phyloP scores from a whole-genome alignment of 2,329 filamentous ascomycete genomes.

The Aspergillus novofumigatus region DNA sequence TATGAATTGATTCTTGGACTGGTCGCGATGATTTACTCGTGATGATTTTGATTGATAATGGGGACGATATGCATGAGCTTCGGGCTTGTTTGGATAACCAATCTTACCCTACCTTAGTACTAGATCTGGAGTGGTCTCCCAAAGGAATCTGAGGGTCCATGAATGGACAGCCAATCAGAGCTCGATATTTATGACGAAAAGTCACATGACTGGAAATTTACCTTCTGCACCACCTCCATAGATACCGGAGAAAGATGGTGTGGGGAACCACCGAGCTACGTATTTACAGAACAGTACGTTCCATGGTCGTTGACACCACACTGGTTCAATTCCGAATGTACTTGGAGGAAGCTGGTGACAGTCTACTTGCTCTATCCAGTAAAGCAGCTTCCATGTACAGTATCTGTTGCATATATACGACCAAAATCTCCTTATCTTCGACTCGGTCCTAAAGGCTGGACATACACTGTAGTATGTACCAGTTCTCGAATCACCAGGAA shows the following conservation, averaged over 20 bases:
- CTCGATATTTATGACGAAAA: too few species aligned
- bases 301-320: not conserved
- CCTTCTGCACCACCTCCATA: too few species aligned
- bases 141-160: too few species aligned
- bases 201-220: not conserved
- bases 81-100: not conserved
- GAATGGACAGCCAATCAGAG: not conserved
- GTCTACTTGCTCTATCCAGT: not conserved
- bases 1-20: not conserved
- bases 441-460: not conserved
- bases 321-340: not conserved
- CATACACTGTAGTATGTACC: not conserved
- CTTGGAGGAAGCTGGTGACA: not conserved
- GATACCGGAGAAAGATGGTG: not conserved
- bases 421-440: not conserved
- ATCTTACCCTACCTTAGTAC: not conserved
- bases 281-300: conserved; percentile 7
- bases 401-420: not conserved
- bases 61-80: not conserved
- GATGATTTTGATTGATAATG: not conserved
- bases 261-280: not conserved
- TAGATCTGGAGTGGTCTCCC: too few species aligned
- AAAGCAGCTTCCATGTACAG: not conserved
- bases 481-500: not conserved
- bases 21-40: conserved; percentile 1